Base-by-base conservation (phyloP, 768 basidiomycete species). In the Serendipita sp. region DNA sequence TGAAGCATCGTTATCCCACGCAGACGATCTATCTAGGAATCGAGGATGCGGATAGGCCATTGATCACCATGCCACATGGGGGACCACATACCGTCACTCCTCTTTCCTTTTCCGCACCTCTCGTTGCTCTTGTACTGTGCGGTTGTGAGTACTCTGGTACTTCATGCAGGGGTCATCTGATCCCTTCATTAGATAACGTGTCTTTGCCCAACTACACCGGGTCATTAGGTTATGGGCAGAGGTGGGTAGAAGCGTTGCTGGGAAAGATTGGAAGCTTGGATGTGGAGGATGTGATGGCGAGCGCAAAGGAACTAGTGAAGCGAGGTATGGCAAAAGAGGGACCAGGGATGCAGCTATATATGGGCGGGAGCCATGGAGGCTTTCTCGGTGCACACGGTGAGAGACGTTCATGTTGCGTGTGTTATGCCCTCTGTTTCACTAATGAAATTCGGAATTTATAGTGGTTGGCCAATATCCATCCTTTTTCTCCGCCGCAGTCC, bases 341-440 rank as follows among this genome's bases (percentile, higher is more conserved):
- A 0, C 71, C 71, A 16, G 81, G 80, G 4, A 79, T 78, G 64
- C 78, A 81, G 60, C 75, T 85, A 31, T 68, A 86, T 0, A 73
- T 73, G 60, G 86, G 86, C 3, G 86, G 86, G 42, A 84, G 81
- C 50, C 87, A 89, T 64, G 85, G 85, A 0, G 86, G 86, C 1
- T 87, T 84, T 69, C 73, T 86, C 14, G 65, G 77, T 0, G 78
- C 76, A 0, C 83, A 85, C 67, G 71, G 82, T 84, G 67, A 65
- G 82, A 74, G 22, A 24, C 61, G 5, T 34, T 61, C 42, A n/a
- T 22, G 20, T 64, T 31, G 34, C 1, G 34, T 38, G 14, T 4
- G 22, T 48, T 5, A 48, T 9, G 9, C n/a, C 9, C 66, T 68
- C 43, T 43, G 7, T 28, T 28, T 50, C 1, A 50, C 45, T 50